Evolutionary conservation across 768 basidiomycete species (phyloP).

Genomic region (Cyclocybe cylindracea): DNA sequence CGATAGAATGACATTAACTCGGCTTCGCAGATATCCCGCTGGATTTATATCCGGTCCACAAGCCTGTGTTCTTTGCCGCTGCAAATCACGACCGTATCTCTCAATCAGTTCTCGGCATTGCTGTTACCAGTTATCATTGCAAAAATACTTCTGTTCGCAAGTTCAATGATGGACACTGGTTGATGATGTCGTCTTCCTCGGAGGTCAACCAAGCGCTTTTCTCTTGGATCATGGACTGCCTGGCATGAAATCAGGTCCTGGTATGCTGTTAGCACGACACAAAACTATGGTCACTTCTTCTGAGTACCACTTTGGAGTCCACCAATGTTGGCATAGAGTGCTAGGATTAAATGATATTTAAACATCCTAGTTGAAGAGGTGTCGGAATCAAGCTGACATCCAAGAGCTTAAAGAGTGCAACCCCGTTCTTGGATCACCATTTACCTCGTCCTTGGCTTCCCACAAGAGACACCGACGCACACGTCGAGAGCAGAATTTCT

Average conservation of each 20-base stretch:
- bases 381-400: no score
- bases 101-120: conserved; percentile 24
- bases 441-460: no score
- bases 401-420: no score
- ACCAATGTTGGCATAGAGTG: no score
- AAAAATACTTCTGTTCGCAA: conserved; percentile 32
- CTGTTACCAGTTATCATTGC: conserved; percentile 25
- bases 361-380: no score
- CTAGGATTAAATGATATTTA: no score
- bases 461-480: no score
- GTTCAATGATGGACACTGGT: conserved; percentile 42
- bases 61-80: conserved; percentile 42
- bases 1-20: not conserved
- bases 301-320: no score
- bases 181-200: conserved; percentile 26
- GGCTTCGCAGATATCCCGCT: conserved; percentile 21
- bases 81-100: conserved; percentile 38
- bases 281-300: no score
- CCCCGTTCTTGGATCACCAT: no score
- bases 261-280: not conserved
- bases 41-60: conserved; percentile 29
- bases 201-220: conserved; percentile 28
- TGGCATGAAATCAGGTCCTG: not conserved
- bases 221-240: conserved; percentile 34
- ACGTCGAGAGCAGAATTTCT: no score